These are phyloP conservation scores for Ascodesmis nigricans DNA, from an alignment of 495 filamentous ascomycete species.

Conservation along the genomic window DNA sequence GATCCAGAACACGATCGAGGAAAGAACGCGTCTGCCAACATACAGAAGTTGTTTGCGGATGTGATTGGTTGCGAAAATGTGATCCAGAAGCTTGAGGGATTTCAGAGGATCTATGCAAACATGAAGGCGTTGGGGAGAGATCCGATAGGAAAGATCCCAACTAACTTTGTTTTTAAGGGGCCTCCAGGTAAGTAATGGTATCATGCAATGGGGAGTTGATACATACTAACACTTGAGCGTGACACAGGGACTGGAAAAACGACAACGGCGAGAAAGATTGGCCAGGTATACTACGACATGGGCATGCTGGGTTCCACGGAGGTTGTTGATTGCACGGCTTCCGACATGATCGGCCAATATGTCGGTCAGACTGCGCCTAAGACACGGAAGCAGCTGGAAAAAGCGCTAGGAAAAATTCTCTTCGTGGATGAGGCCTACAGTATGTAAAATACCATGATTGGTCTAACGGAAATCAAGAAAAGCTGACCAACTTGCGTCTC, in stretches of 20 bases:
- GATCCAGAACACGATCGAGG: conserved; percentile 42
- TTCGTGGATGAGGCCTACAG: conserved; percentile 17
- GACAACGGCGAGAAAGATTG: conserved; percentile 45
- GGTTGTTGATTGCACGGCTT: conserved; percentile 36
- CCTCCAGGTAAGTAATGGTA: conserved; percentile 37
- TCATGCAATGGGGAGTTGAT: too few species aligned
- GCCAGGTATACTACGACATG: conserved; percentile 49
- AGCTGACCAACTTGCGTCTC: too few species aligned
- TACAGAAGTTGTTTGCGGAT: conserved; percentile 38
- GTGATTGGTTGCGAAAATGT: conserved; percentile 40
- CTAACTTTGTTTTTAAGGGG: conserved; percentile 42
- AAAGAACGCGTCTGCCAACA: conserved; percentile 28
- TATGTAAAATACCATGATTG: too few species aligned
- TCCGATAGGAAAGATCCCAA: conserved; percentile 33
- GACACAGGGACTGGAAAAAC: conserved; percentile 47
- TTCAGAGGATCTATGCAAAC: conserved; percentile 31
- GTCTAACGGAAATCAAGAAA: too few species aligned
- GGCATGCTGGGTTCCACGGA: conserved; percentile 31
- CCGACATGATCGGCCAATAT: conserved; percentile 37
- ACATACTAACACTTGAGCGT: conserved; percentile 5
- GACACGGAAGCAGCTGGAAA: conserved; percentile 23
- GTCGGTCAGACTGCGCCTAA: conserved; percentile 31
- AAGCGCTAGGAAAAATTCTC: conserved; percentile 35
- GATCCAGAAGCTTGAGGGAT: conserved; percentile 35
- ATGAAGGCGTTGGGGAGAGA: conserved; percentile 33